Evolutionary conservation across 805 yeast genomes (phyloP).

Genomic region (Blastobotrys muscicola): DNA sequence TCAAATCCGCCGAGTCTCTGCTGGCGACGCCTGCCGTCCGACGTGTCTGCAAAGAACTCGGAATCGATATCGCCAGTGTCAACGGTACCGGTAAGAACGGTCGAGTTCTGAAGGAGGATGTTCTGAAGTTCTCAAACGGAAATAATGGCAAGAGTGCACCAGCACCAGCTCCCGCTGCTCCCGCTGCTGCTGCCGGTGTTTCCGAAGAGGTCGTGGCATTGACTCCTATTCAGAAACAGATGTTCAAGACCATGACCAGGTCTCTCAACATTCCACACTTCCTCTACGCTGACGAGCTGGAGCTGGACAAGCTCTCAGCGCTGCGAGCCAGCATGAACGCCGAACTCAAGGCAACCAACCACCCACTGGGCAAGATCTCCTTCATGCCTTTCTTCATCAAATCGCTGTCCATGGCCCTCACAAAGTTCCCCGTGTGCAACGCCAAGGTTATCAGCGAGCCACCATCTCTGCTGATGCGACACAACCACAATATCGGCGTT

Average conservation of each 20-base stretch:
- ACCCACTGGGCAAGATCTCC: constrained; percentile 16
- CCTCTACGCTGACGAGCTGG: constrained; percentile 27
- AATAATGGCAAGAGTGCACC: constrained; percentile 1
- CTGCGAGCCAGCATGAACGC: constrained; percentile 19
- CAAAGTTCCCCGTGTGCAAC: constrained; percentile 23
- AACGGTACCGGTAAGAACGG: constrained; percentile 28
- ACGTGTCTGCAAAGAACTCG: constrained; percentile 22
- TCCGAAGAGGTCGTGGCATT: constrained; percentile 8
- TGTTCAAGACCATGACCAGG: constrained; percentile 27
- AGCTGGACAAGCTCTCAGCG: constrained; percentile 20
- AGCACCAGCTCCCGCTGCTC: constrained; percentile 1
- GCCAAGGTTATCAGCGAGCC: constrained; percentile 16
- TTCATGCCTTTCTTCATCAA: constrained; percentile 29
- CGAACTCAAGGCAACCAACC: constrained; percentile 8
- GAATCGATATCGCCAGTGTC: constrained; percentile 18
- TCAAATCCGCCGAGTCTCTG: constrained; percentile 1
- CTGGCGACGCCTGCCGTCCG: constrained; percentile 30
- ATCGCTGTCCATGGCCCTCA: constrained; percentile 24
- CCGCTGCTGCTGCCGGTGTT: constrained; percentile 4
- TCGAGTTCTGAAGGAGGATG: constrained; percentile 28
- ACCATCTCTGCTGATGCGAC: constrained; percentile 20
- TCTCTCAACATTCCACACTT: constrained; percentile 28
- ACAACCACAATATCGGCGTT: constrained; percentile 25
- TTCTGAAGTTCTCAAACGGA: constrained; percentile 9
- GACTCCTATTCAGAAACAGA: constrained; percentile 24